phyloP scores from a whole-genome alignment of 768 basidiomycete species.

The Chalciporus piperatus region DNA sequence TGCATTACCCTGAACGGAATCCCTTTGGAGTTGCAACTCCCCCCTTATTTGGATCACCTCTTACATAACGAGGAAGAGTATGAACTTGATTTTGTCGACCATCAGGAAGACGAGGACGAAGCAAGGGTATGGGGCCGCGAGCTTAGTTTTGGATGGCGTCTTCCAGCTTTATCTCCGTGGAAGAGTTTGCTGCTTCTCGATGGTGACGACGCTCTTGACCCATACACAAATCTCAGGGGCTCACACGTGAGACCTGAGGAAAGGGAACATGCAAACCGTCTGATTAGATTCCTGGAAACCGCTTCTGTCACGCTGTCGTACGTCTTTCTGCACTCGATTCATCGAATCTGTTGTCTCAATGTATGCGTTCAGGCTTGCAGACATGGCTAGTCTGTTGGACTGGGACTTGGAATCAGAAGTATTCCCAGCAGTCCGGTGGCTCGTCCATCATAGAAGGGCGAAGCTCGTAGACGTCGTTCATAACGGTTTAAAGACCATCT shows the following conservation, averaged over 20 bases:
- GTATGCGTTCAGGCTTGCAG: slow-evolving; percentile 52
- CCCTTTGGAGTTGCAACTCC: slow-evolving; percentile 82
- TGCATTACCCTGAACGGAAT: slow-evolving; percentile 76
- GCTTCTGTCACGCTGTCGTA: slow-evolving; percentile 76
- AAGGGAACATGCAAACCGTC: slow-evolving; percentile 61
- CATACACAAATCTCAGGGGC: slow-evolving; percentile 56
- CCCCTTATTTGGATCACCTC: slow-evolving; percentile 72
- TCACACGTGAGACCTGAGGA: slow-evolving; percentile 65
- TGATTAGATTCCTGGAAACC: slow-evolving; percentile 72
- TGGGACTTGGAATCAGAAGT: slow-evolving; percentile 83
- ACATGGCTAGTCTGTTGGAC: slow-evolving; percentile 77
- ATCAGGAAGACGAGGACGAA: slow-evolving; percentile 52
- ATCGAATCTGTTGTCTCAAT: neutral
- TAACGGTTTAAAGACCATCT: slow-evolving; percentile 74
- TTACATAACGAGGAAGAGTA: slow-evolving; percentile 63
- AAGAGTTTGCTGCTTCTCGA: slow-evolving; percentile 83
- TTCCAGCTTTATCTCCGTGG: slow-evolving; percentile 83
- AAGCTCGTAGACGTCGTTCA: slow-evolving; percentile 88
- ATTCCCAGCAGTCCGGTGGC: slow-evolving; percentile 87
- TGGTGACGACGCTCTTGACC: slow-evolving; percentile 52
- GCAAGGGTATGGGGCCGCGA: slow-evolving; percentile 62
- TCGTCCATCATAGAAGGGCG: slow-evolving; percentile 87
- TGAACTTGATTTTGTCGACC: slow-evolving; percentile 48
- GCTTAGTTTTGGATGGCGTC: slow-evolving; percentile 66
- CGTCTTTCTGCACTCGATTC: slow-evolving; percentile 27